phyloP scores from a whole-genome alignment of 768 basidiomycete species.

The Russula lepida region DNA sequence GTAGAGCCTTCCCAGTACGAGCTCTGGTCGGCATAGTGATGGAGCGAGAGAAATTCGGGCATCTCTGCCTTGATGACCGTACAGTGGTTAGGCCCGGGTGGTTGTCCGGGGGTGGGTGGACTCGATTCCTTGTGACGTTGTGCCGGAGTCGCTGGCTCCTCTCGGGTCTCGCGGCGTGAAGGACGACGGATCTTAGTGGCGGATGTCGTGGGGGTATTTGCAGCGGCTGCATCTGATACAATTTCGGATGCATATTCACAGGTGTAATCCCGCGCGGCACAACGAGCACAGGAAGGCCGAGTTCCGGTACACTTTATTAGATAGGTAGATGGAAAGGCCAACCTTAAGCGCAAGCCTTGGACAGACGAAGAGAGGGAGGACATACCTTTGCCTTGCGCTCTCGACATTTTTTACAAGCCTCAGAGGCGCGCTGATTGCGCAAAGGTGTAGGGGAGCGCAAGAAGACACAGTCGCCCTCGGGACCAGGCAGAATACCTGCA shows the following conservation, averaged over 20 bases:
- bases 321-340: not conserved
- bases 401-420: constrained; percentile 33
- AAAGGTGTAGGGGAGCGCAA: constrained; percentile 34
- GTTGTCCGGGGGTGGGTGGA: not conserved
- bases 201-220: not conserved
- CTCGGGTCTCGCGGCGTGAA: constrained; percentile 9
- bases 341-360: not conserved
- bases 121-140: not conserved
- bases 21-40: constrained; percentile 14
- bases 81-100: not conserved
- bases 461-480: constrained; percentile 33
- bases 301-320: constrained; percentile 30
- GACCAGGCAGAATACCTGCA: constrained; percentile 31
- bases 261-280: constrained; percentile 27
- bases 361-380: not conserved
- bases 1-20: constrained; percentile 19
- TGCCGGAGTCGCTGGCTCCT: not conserved
- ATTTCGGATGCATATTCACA: constrained; percentile 30
- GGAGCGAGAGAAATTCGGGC: constrained; percentile 9
- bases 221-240: constrained; percentile 1
- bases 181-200: constrained; percentile 7
- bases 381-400: constrained; percentile 35
- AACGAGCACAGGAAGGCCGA: constrained; percentile 31
- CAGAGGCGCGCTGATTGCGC: constrained; percentile 30
- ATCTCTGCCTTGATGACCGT: constrained; percentile 12